These are phyloP conservation scores for Calamus simplicifolius DNA, from an alignment of 176 grass and related monocot species.

Conservation along the genomic window DNA sequence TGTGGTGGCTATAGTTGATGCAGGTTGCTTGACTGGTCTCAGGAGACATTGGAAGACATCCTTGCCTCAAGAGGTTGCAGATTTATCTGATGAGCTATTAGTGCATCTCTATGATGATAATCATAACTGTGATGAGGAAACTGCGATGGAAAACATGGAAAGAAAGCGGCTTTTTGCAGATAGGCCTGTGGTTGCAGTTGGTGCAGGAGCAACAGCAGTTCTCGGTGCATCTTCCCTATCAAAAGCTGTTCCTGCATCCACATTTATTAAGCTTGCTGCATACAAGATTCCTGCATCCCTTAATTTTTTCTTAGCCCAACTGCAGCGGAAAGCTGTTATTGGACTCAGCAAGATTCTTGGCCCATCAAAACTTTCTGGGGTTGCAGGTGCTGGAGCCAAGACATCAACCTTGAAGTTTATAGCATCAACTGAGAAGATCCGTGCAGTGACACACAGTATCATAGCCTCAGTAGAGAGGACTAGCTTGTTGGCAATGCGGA, in stretches of 20 bases:
- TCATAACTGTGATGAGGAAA: constrained; percentile 23
- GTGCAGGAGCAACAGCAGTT: constrained; percentile 84
- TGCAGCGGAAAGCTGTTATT: constrained; percentile 50
- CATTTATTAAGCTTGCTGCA: constrained; percentile 56
- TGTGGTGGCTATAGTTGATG: constrained; percentile 14
- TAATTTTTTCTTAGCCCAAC: constrained; percentile 46
- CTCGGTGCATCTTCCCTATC: constrained; percentile 65
- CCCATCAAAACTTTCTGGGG: constrained; percentile 32
- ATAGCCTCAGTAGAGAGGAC: constrained; percentile 71
- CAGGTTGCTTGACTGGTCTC: constrained; percentile 12
- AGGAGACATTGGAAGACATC: constrained; percentile 14
- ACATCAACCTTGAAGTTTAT: constrained; percentile 44
- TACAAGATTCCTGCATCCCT: constrained; percentile 61
- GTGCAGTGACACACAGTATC: constrained; percentile 52
- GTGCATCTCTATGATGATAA: constrained; percentile 24
- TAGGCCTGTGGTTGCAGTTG: constrained; percentile 68
- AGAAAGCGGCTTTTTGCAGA: constrained; percentile 54
- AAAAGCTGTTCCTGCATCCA: constrained; percentile 63
- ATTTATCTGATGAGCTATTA: constrained; percentile 41
- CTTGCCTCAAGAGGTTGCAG: constrained; percentile 45
- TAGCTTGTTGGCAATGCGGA: constrained; percentile 78
- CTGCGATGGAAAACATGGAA: constrained; percentile 24
- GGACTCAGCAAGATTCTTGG: constrained; percentile 39
- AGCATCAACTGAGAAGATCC: constrained; percentile 74
- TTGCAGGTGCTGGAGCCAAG: constrained; percentile 42